Conservation (phyloP, 129 eudicot species). For the Helianthus tuberosus region DNA sequence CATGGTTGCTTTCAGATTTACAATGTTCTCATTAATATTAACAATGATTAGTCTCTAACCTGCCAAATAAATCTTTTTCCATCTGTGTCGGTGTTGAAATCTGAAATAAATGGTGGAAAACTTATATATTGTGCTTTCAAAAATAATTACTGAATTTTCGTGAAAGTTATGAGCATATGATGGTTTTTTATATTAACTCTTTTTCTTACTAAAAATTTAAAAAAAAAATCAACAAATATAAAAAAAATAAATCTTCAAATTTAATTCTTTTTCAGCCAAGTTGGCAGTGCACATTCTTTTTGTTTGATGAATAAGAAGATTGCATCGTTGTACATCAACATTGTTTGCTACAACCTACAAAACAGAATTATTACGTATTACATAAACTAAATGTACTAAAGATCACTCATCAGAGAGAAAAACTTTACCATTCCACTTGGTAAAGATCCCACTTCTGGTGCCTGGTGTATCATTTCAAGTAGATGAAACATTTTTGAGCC, state of each 20-base stretch:
- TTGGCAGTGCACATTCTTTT: conserved; percentile 15
- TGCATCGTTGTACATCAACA: conserved; percentile 94
- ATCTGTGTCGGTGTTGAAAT: conserved; percentile 33
- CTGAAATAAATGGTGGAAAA: conserved; percentile 26
- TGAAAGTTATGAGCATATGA: too few species aligned
- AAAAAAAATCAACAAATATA: too few species aligned
- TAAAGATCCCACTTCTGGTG: too few species aligned
- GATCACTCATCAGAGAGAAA: conserved; percentile 1
- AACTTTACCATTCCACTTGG: conserved; percentile 70
- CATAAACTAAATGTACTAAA: background rate
- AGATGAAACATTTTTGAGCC: too few species aligned
- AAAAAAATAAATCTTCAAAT: too few species aligned
- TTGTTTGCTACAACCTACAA: conserved; percentile 90
- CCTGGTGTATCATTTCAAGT: too few species aligned
- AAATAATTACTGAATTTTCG: background rate
- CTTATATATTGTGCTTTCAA: background rate
- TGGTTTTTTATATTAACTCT: too few species aligned
- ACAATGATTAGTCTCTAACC: conserved; percentile 34
- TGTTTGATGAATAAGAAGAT: conserved; percentile 98
- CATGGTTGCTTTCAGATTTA: background rate
- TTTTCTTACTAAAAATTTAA: too few species aligned
- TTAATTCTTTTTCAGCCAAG: too few species aligned
- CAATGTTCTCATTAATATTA: background rate
- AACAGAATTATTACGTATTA: conserved; percentile 19
- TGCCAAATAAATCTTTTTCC: conserved; percentile 15